These are phyloP conservation scores for Gracilaria domingensis DNA, from an alignment of 23 red algal species.

Conservation along the genomic window DNA sequence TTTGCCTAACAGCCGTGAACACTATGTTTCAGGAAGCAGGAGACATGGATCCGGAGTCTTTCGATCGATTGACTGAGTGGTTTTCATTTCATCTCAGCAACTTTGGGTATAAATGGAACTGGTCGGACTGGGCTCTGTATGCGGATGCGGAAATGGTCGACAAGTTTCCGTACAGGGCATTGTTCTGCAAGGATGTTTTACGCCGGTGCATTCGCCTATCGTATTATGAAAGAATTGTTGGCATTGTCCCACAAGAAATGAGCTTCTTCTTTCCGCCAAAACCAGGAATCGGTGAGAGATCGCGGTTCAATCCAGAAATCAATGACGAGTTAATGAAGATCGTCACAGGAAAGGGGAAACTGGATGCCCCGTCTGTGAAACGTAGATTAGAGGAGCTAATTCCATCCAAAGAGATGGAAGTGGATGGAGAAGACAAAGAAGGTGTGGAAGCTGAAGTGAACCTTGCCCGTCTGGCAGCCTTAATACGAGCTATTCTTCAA, in stretches of 20 bases:
- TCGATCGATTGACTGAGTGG: slow-evolving; percentile 93
- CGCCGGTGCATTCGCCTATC: slow-evolving; percentile 72
- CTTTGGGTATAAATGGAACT: slow-evolving; percentile 98
- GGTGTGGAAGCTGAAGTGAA: slow-evolving; percentile 8
- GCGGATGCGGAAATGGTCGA: slow-evolving; percentile 72
- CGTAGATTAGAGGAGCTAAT: slow-evolving; percentile 58
- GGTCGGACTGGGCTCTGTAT: slow-evolving; percentile 89
- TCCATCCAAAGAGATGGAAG: slow-evolving; percentile 10
- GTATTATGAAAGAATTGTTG: slow-evolving; percentile 77
- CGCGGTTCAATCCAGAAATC: slow-evolving; percentile 64
- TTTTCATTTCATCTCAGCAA: slow-evolving; percentile 96
- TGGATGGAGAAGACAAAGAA: neutral
- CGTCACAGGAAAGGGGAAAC: slow-evolving; percentile 70
- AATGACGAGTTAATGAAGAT: slow-evolving; percentile 72
- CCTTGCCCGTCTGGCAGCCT: slow-evolving; percentile 34
- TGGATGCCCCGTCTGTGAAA: slow-evolving; percentile 44
- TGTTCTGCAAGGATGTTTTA: slow-evolving; percentile 91
- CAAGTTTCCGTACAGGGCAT: slow-evolving; percentile 71
- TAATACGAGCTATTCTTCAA: slow-evolving; percentile 77
- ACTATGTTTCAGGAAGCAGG: slow-evolving; percentile 76
- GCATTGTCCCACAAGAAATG: slow-evolving; percentile 76
- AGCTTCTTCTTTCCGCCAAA: slow-evolving; percentile 62
- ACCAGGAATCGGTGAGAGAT: slow-evolving; percentile 30
- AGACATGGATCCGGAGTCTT: slow-evolving; percentile 78
- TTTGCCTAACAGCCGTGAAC: slow-evolving; percentile 89